phyloP scores from a whole-genome alignment of 768 basidiomycete genomes.

The Pholiota conissans region DNA sequence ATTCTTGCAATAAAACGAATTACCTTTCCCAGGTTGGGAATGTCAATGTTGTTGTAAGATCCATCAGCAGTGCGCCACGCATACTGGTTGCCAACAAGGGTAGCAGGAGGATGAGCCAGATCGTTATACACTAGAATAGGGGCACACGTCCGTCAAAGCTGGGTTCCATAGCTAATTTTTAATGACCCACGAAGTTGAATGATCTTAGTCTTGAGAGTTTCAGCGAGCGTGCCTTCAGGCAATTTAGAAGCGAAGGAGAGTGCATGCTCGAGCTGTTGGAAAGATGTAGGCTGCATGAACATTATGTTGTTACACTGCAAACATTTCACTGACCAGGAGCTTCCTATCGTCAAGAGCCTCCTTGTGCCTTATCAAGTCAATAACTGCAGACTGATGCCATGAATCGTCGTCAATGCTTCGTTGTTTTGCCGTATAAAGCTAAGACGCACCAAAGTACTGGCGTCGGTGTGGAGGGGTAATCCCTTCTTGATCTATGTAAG shows the following conservation, averaged over 20 bases:
- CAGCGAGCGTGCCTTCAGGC: constrained; percentile 43
- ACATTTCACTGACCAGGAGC: constrained; percentile 67
- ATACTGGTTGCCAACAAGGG: constrained; percentile 61
- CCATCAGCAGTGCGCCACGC: constrained; percentile 79
- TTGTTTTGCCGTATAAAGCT: not conserved
- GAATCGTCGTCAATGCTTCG: not conserved
- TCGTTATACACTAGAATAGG: constrained; percentile 69
- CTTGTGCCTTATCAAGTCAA: constrained; percentile 61
- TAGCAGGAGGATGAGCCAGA: constrained; percentile 75
- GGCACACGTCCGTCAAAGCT: not conserved
- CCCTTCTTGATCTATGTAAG: constrained; percentile 45
- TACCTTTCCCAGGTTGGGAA: constrained; percentile 71
- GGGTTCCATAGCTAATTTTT: not conserved
- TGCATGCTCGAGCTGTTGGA: constrained; percentile 65
- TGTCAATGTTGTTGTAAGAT: constrained; percentile 67
- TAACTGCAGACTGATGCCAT: constrained; percentile 49
- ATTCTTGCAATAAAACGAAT: not conserved
- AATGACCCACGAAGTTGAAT: constrained; percentile 55
- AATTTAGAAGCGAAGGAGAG: constrained; percentile 63
- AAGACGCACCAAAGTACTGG: constrained; percentile 42
- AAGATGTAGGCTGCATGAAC: not conserved
- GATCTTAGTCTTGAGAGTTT: constrained; percentile 41
- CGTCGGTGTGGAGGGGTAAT: constrained; percentile 31
- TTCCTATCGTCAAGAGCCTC: constrained; percentile 77
- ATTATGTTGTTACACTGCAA: not conserved